These are phyloP conservation scores for Penicillium sp. DNA, from an alignment of 2,329 filamentous ascomycete genomes.

Conservation along the genomic window DNA sequence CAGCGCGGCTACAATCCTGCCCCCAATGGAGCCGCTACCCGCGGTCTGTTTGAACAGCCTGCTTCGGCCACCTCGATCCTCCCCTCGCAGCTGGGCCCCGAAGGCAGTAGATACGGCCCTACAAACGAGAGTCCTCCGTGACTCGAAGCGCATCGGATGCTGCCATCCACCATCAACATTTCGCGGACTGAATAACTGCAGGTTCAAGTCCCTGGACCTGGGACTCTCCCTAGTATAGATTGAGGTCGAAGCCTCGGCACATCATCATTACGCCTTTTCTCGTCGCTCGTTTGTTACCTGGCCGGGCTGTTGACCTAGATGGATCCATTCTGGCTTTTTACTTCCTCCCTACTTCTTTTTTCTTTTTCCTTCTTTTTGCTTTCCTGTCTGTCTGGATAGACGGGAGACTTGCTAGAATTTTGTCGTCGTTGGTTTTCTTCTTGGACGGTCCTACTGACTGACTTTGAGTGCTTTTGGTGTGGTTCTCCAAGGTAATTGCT, in stretches of 20 bases:
- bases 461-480: constrained; percentile 13
- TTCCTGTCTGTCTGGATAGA: constrained; percentile 30
- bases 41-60: constrained; percentile 32
- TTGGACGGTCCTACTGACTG: constrained; percentile 14
- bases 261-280: not conserved
- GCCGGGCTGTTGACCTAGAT: constrained; percentile 9
- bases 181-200: not conserved
- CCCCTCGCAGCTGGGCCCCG: constrained; percentile 30
- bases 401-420: constrained; percentile 23
- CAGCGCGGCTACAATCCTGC: constrained; percentile 28
- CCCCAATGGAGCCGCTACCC: constrained; percentile 23
- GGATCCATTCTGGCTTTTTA: constrained; percentile 12
- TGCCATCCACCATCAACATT: not conserved
- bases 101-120: constrained; percentile 31
- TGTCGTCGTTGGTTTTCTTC: constrained; percentile 16
- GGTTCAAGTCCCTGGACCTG: not conserved
- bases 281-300: constrained; percentile 5
- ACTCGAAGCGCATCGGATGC: constrained; percentile 2
- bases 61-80: constrained; percentile 30
- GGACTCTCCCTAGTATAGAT: not conserved
- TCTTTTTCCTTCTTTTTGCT: constrained; percentile 11
- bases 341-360: constrained; percentile 10
- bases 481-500: not conserved
- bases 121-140: constrained; percentile 30
- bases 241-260: not conserved